These are phyloP conservation scores for Scytalidium lignicola DNA, from an alignment of 2,329 filamentous ascomycete genomes.

Conservation along the genomic window DNA sequence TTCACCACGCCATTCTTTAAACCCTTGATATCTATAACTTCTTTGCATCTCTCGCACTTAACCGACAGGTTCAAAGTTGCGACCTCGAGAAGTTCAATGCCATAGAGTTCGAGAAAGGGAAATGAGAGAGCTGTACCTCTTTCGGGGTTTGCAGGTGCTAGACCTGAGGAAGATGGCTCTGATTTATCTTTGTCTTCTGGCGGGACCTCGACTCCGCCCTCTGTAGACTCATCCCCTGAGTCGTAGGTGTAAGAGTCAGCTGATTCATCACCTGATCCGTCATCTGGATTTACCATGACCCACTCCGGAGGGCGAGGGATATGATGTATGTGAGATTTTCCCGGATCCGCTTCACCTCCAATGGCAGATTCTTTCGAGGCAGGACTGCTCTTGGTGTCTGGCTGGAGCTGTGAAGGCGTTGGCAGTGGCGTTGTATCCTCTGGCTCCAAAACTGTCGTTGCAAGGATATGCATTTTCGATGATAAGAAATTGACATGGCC, in stretches of 20 bases:
- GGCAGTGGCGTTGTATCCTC: conserved; percentile 3
- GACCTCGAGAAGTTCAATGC: conserved; percentile 71
- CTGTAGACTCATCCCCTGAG: conserved; percentile 30
- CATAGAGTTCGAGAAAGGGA: conserved; percentile 69
- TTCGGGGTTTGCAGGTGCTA: conserved; percentile 36
- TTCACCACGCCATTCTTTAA: conserved; percentile 53
- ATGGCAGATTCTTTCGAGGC: conserved; percentile 15
- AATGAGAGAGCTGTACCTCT: conserved; percentile 74
- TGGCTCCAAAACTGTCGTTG: conserved; percentile 43
- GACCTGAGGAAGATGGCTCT: conserved; percentile 12
- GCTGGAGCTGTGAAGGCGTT: neutral
- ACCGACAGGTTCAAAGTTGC: conserved; percentile 61
- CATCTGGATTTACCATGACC: conserved; percentile 39
- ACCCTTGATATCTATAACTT: conserved; percentile 62
- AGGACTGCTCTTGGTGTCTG: conserved; percentile 7
- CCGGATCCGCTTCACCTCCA: conserved; percentile 28
- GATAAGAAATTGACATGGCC: conserved; percentile 70
- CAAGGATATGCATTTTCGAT: conserved; percentile 64
- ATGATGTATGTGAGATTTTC: conserved; percentile 61
- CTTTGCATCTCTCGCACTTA: conserved; percentile 77
- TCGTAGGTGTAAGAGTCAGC: conserved; percentile 42
- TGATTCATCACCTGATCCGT: conserved; percentile 41
- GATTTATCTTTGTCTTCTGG: conserved; percentile 32
- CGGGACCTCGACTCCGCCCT: conserved; percentile 36
- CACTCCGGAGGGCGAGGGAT: conserved; percentile 78